These are phyloP conservation scores for Trametes coccinea DNA, from an alignment of 768 basidiomycete species.

Conservation along the genomic window DNA sequence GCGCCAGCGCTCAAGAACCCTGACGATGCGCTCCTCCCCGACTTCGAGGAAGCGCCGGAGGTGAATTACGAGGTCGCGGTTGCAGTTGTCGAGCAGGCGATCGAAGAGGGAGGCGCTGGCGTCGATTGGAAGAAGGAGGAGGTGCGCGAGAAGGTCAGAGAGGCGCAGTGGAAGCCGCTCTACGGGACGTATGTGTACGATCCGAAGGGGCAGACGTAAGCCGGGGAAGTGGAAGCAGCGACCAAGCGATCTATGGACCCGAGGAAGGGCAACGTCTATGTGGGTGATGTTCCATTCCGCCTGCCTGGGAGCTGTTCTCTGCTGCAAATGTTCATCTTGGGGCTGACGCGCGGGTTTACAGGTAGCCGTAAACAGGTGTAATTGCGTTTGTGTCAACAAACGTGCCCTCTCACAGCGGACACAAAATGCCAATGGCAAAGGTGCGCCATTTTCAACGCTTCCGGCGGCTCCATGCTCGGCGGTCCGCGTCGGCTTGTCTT, in stretches of 20 bases:
- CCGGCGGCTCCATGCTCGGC: slow-evolving; percentile 14
- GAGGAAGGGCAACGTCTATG: neutral
- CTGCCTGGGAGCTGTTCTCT: slow-evolving; percentile 2
- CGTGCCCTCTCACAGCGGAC: slow-evolving; percentile 8
- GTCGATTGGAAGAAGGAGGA: slow-evolving; percentile 51
- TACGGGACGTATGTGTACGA: slow-evolving; percentile 70
- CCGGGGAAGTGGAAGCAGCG: slow-evolving; percentile 5
- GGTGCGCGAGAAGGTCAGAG: slow-evolving; percentile 49
- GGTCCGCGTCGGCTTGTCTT: slow-evolving; percentile 6
- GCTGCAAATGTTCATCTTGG: neutral
- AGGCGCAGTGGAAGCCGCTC: slow-evolving; percentile 61
- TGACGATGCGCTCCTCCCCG: slow-evolving; percentile 73
- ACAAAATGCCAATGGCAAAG: slow-evolving; percentile 11
- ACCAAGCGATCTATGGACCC: neutral
- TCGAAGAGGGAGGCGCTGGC: slow-evolving; percentile 65
- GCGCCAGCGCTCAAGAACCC: slow-evolving; percentile 74
- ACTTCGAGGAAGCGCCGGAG: slow-evolving; percentile 68
- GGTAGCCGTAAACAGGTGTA: slow-evolving; percentile 7
- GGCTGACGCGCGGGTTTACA: neutral
- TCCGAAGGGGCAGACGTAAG: slow-evolving; percentile 42
- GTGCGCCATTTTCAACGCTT: neutral
- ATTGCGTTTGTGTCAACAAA: neutral
- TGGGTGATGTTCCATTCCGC: slow-evolving; percentile 12
- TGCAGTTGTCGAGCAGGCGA: slow-evolving; percentile 79
- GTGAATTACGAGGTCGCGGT: slow-evolving; percentile 80